Conservation (phyloP, 306 rosid species). For the Fragaria nilgerrensis region DNA sequence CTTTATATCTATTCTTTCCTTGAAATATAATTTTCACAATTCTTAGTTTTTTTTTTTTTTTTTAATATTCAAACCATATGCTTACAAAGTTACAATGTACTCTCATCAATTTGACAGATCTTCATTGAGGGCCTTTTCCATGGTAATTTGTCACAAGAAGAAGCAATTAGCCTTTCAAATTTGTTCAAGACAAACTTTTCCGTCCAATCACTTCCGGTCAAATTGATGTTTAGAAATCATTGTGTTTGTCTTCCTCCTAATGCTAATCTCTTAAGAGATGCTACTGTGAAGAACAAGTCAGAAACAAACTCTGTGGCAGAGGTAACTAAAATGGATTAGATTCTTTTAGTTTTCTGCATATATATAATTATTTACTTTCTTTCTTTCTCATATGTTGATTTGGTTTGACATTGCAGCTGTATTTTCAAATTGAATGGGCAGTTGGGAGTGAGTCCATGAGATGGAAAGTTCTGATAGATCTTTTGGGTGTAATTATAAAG, state of each 20-base stretch:
- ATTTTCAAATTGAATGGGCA: constrained; percentile 85
- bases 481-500: constrained; percentile 76
- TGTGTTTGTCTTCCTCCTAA: constrained; percentile 65
- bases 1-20: neutral
- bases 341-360: constrained; percentile 10
- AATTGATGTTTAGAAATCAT: constrained; percentile 65
- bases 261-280: constrained; percentile 76
- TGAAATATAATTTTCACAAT: neutral
- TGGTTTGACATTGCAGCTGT: constrained; percentile 64
- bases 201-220: constrained; percentile 59
- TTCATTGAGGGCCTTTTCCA: constrained; percentile 89
- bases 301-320: constrained; percentile 85
- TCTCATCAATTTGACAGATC: constrained; percentile 46
- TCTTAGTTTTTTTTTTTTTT: no score
- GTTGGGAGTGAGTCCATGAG: constrained; percentile 52
- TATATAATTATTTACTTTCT: neutral
- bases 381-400: constrained; percentile 11
- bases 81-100: constrained; percentile 15
- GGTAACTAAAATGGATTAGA: constrained; percentile 45
- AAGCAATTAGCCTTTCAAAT: constrained; percentile 64
- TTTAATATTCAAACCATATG: neutral
- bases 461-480: constrained; percentile 73
- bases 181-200: constrained; percentile 62
- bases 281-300: constrained; percentile 63
- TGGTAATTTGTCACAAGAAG: constrained; percentile 79